Base-by-base conservation (phyloP, 805 yeast genomes). In the Nakazawaea populi region DNA sequence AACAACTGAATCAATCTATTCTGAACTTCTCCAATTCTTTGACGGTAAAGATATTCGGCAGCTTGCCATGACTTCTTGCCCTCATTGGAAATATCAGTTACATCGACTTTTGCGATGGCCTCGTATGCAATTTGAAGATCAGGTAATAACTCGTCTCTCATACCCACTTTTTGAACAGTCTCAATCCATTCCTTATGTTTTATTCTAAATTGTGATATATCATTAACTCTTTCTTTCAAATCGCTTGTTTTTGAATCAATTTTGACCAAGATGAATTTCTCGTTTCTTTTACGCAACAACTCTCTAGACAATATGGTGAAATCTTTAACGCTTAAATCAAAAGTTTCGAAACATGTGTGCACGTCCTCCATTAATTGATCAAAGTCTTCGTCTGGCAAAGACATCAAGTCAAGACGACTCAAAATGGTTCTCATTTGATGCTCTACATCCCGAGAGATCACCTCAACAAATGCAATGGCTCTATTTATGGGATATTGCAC, bases 281-380 rank as follows among this genome's bases (percentile, higher is more conserved):
- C 92, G 7, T 82, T 80, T 42, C 94, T 68, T 58, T 83, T 87
- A 55, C 97, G 72, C 40, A 87, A 71, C 3, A 87, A 65, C 53
- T 91, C 97, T 51, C 97, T 75, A 0, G 89, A 79, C 42, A 86
- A 61, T 47, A 79, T 76, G 1, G 82, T 77, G 67, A 84, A 80
- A 50, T 82, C 87, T 59, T 84, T 82, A 9, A 82, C 61, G 40
- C 78, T 76, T 30, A 71, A 74, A 37, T 89, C 95, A 71, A 91
- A 79, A 0, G 73, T 64, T 2, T 62, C 66, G 34, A 83, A 72
- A 0, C 75, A 60, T 0, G 60, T 52, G 2, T 62, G 56, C 0
- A 78, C 55, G 1, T 64, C 62, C 0, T 59, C 42, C 0, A 75
- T 55, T 0, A 64, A 45, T 0, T 47, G 51, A 2, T 65, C 58